Base-by-base conservation (phyloP, 768 basidiomycete genomes). In the Collybiopsis luxurians region DNA sequence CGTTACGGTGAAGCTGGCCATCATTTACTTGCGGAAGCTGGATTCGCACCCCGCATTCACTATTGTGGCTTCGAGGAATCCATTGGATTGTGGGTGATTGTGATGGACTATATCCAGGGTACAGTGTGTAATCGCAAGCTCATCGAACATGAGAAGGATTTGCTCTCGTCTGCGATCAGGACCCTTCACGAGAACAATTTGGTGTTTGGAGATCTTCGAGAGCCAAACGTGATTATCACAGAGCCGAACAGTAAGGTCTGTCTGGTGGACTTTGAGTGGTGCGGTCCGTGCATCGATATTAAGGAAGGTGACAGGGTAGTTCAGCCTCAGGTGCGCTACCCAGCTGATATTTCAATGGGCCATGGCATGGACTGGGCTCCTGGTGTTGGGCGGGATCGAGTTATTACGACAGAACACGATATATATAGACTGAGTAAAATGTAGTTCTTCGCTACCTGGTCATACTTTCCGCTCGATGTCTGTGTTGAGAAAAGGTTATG, bases 251-350 rank as follows among this genome's bases (percentile, higher is more conserved):
- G 53, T n/a, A 49, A 43, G 6, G 12, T 59, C 36, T 39, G 60
- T 57, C 56, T 66, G 1, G 39, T 66, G n/a, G 65, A 66, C 45
- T 66, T 66, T 54, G 65, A 66, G 34, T 64, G 65, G 65, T 62
- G 65, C 39, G 63, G 65, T 34, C 31, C 31, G 13, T 34, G 31
- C 31, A 13, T 6, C 5, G 31, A 34, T 34, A 13, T 34, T 34
- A 6, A 6, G 31, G 31, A 34, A 13, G 6, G 13, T 5, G 31
- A 13, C 31, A 34, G 13, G 5, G 31, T 34, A 13, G 6, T 34
- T 34, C 6, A 34, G 13, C 13, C 5, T 13, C 31, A 13, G 31
- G 31, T 34, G 31, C 31, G 31, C 31, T 34, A 34, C 13, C 31
- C 31, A 6, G 13, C 31, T 13, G 13, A 13, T 34, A 34, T 34